phyloP scores from a whole-genome alignment of 441 rosid genomes.

The Gossypium lobatum region DNA sequence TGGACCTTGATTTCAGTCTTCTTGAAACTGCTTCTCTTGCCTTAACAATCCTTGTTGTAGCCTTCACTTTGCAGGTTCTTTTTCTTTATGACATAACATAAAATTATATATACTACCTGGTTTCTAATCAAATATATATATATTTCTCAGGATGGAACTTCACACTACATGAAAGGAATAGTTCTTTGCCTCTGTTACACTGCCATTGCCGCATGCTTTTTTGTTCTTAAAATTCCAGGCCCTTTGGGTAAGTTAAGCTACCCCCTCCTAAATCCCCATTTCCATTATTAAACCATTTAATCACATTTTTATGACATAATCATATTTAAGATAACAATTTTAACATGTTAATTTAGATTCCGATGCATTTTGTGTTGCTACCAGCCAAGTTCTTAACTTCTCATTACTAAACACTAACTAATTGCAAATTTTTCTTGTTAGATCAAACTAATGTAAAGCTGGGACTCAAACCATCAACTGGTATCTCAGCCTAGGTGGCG shows the following conservation, averaged over 20 bases:
- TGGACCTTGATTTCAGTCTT: constrained; percentile 64
- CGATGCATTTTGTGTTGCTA: too few relatives aligned
- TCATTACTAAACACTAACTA: not conserved
- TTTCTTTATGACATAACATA: too few relatives aligned
- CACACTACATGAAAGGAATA: constrained; percentile 63
- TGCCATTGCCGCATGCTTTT: constrained; percentile 54
- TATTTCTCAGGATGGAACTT: constrained; percentile 52
- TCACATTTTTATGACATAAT: not conserved
- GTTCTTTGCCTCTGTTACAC: constrained; percentile 52
- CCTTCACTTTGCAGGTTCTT: constrained; percentile 52
- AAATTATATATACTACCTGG: not conserved
- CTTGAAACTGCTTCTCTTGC: constrained; percentile 58
- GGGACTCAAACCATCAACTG: constrained; percentile 19
- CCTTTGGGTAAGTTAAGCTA: constrained; percentile 33
- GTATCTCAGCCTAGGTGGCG: constrained; percentile 23
- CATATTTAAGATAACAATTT: too few relatives aligned
- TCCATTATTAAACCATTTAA: not conserved
- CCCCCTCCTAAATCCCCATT: not conserved
- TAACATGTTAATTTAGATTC: too few relatives aligned
- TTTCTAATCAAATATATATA: not conserved
- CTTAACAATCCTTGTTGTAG: constrained; percentile 42
- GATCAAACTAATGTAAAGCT: constrained; percentile 12
- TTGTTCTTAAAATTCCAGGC: constrained; percentile 43
- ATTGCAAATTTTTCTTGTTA: constrained; percentile 1
- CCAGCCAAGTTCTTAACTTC: not conserved